Evolutionary conservation across 2,329 filamentous ascomycete species (phyloP).

Genomic region (Mariannaea elegans): DNA sequence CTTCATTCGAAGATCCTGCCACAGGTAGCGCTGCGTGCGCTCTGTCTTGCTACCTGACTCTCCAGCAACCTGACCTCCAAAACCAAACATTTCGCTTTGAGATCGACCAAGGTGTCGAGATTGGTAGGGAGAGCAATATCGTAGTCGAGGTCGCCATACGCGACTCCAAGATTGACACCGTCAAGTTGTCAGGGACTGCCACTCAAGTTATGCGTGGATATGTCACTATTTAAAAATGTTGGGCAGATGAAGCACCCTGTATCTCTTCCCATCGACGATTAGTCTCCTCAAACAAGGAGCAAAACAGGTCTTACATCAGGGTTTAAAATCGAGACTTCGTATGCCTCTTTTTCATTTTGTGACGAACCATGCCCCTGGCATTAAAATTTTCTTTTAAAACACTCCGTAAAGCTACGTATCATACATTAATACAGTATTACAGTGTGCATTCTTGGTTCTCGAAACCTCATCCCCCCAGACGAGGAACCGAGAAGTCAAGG

Average conservation of each 20-base stretch:
- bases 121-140: slow-evolving; percentile 67
- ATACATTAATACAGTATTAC: slow-evolving; percentile 52
- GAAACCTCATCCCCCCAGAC: slow-evolving; percentile 38
- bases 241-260: slow-evolving; percentile 1
- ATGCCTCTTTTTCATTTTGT: slow-evolving; percentile 12
- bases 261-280: slow-evolving; percentile 4
- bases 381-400: slow-evolving; percentile 35
- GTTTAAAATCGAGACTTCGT: neutral
- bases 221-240: slow-evolving; percentile 38
- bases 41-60: slow-evolving; percentile 62
- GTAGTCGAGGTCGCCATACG: slow-evolving; percentile 53
- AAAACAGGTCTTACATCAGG: neutral
- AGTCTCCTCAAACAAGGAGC: neutral
- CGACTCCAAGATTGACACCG: slow-evolving; percentile 41
- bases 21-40: slow-evolving; percentile 71
- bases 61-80: slow-evolving; percentile 48
- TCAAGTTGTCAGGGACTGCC: slow-evolving; percentile 47
- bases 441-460: slow-evolving; percentile 30
- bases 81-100: slow-evolving; percentile 52
- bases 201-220: slow-evolving; percentile 48
- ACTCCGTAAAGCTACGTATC: slow-evolving; percentile 43
- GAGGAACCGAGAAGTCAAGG: slow-evolving; percentile 28
- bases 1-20: slow-evolving; percentile 64
- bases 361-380: slow-evolving; percentile 37
- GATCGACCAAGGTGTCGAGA: slow-evolving; percentile 73